These are phyloP conservation scores for Volvariella surrecta DNA, from an alignment of 1,284 basidiomycete species.

Conservation along the genomic window DNA sequence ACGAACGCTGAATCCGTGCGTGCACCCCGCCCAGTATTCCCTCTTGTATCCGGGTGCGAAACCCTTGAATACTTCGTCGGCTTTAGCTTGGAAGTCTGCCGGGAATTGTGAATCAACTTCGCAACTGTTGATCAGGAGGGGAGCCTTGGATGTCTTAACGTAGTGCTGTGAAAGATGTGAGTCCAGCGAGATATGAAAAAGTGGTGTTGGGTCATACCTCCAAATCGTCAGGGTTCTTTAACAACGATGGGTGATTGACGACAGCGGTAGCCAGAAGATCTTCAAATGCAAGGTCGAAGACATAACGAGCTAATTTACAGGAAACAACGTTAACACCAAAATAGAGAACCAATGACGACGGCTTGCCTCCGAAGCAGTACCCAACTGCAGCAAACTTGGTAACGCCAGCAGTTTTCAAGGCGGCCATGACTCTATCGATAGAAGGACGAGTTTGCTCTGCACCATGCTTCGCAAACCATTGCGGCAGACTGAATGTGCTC, in stretches of 20 bases:
- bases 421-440: constrained; percentile 49
- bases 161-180: constrained; percentile 35
- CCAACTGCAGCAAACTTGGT: constrained; percentile 52
- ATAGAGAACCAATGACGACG: no score
- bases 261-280: constrained; percentile 44
- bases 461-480: constrained; percentile 45
- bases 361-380: constrained; percentile 63
- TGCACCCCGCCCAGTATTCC: constrained; percentile 44
- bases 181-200: background rate
- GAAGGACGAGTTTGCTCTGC: constrained; percentile 36
- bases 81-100: constrained; percentile 31
- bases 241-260: constrained; percentile 61
- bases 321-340: background rate
- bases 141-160: constrained; percentile 32
- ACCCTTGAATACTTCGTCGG: constrained; percentile 48
- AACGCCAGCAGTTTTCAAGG: constrained; percentile 50
- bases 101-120: constrained; percentile 45
- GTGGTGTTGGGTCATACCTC: constrained; percentile 28
- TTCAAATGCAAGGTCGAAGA: constrained; percentile 64
- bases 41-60: constrained; percentile 28
- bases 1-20: constrained; percentile 56
- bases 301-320: constrained; percentile 39
- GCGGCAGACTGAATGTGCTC: constrained; percentile 29
- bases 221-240: constrained; percentile 54
- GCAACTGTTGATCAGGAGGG: constrained; percentile 59